Base-by-base conservation (phyloP, 2,329 filamentous ascomycete genomes). In the Didymella arachidicola region DNA sequence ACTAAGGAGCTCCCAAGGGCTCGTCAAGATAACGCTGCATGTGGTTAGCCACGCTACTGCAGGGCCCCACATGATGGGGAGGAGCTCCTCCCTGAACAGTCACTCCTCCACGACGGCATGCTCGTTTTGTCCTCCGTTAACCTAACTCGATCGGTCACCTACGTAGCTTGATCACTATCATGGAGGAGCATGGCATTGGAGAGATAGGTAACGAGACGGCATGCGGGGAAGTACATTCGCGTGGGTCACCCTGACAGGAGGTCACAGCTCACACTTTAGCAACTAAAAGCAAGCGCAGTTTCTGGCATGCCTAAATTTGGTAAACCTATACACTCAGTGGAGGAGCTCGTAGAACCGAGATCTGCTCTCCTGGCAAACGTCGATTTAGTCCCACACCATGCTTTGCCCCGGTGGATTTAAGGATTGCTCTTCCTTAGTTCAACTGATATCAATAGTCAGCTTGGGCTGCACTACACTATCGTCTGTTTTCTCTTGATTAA, bases 21-120 rank as follows among this genome's bases (percentile, higher is more conserved):
- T 19, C 16, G 18, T n/a, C 22, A 27, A 50, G 41, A 50, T 57
- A 25, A 32, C 38, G 18, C 50, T 44, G 22, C 22, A 22, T 22
- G 22, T 22, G 41, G 34, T 27, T 7, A 22, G 29, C 7, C 3
- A 12, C 22, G 39, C 39, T 57, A 55, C 25, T 25, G 34, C 22
- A 27, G 7, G 32, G 32, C 53, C 30, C 53, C 53, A 51, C 53
- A 51, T 8, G 19, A 29, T 18, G 19, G 53, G 57, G 62, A 62
- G 59, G 59, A 62, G 59, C 59, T 62, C 59, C 62, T 64, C 62
- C 50, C 52, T 45, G 38, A 43, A 47, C 32, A 26, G 54, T 32
- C 48, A 53, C 52, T 47, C 32, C 32, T 34, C 14, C 32, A 34
- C 3, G 12, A 16, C 32, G 32, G 32, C 32, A 16, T 11, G 7